These are phyloP conservation scores for Podospora pseudocomata DNA, from an alignment of 495 filamentous ascomycete species.

Conservation along the genomic window DNA sequence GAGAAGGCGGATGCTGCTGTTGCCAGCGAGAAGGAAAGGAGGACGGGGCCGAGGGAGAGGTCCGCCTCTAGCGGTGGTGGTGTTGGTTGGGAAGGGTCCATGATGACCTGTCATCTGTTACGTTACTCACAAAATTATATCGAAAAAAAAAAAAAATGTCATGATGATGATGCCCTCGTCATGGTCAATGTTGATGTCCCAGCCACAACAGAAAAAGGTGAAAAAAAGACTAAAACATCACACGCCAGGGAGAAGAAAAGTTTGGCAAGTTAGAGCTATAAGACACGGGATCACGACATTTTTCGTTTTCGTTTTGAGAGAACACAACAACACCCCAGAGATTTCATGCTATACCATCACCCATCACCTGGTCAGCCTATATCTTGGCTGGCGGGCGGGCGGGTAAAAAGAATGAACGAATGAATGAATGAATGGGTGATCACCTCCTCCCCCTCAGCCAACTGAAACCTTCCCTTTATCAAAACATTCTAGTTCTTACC, in stretches of 20 bases:
- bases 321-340: too few relatives aligned
- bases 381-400: too few relatives aligned
- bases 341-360: background rate
- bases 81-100: conserved; percentile 24
- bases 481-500: background rate
- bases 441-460: background rate
- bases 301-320: too few relatives aligned
- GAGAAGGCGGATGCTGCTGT: conserved; percentile 32
- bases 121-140: background rate
- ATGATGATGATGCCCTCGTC: background rate
- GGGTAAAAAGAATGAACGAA: background rate
- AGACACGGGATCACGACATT: background rate
- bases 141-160: background rate
- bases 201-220: conserved; percentile 2
- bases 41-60: conserved; percentile 35
- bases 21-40: conserved; percentile 38
- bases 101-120: conserved; percentile 11
- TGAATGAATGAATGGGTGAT: background rate
- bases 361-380: background rate
- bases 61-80: conserved; percentile 17
- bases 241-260: background rate
- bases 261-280: background rate
- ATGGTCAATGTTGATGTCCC: background rate
- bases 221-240: background rate
- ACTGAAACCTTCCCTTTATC: background rate